Base-by-base conservation (phyloP, 2,329 filamentous ascomycete genomes). In the Ramularia collo-cygni region DNA sequence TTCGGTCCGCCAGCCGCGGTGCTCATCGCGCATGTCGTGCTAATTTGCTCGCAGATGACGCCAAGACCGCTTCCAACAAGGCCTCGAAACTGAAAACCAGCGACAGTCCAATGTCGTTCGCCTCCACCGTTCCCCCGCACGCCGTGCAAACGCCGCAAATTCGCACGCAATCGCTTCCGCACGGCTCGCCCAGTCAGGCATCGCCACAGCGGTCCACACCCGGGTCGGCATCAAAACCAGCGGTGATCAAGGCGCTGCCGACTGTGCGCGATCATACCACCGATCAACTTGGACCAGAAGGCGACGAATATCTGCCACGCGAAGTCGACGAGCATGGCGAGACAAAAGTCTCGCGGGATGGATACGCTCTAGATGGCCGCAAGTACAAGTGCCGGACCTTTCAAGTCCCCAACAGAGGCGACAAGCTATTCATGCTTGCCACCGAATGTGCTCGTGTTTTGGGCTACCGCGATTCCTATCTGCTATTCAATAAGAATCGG, bases 391-490 rank as follows among this genome's bases (percentile, higher is more conserved):
- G 90, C 65, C 77, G 89, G 48, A 96, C 90, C 1, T 98, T 98
- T 62, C 79, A 85, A 50, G 89, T 98, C 3, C 88, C 90, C 13
- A 82, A 93, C 56, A 76, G 92, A 53, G 88, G 86, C 18, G 83
- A 93, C 51, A 95, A 95, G 65, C 76, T 96, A 4, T 98, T 96
- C 67, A 98, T 98, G 92, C 77, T 98, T 37, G 92, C 92, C 26
- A 98, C 92, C 12, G 92, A 98, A 66, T 96, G 92, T 61, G 92
- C 92, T 16, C 80, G 92, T 51, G 88, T 95, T 3, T 72, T 96
- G 15, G 85, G 88, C 33, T 98, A 98, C 62, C 78, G 92, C 46
- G 92, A 98, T 64, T 95, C 89, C n/a, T 98, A 98, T 62, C 73
- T 98, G 26, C 71, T 98, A 12, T 98, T 98, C 71, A 96, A 96